phyloP scores from a whole-genome alignment of 176 grass and related monocot species.

The Musa itinerans region DNA sequence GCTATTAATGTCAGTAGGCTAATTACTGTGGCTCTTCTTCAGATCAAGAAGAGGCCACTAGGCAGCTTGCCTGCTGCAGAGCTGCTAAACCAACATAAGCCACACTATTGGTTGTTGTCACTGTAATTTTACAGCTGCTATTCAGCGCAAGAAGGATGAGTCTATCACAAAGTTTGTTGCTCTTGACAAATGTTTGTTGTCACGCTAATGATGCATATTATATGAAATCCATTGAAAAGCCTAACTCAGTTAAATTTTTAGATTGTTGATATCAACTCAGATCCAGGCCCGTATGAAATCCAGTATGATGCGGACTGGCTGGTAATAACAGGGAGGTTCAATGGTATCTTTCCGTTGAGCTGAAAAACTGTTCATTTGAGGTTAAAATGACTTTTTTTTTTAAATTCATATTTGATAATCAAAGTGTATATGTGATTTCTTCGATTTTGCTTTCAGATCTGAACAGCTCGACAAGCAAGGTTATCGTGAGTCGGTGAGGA shows the following conservation, averaged over 20 bases:
- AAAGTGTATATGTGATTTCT: conserved; percentile 9
- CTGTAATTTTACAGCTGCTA: conserved; percentile 59
- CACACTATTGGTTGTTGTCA: conserved; percentile 83
- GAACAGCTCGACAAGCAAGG: conserved; percentile 52
- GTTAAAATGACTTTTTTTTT: conserved; percentile 21
- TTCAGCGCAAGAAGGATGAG: conserved; percentile 58
- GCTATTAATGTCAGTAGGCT: background rate
- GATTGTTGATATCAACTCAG: conserved; percentile 71
- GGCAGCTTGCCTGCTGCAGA: conserved; percentile 72
- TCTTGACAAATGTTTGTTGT: conserved; percentile 53
- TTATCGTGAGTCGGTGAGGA: conserved; percentile 49
- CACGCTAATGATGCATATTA: background rate
- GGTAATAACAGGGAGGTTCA: conserved; percentile 78
- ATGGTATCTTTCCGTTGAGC: conserved; percentile 53
- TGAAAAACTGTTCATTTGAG: conserved; percentile 28
- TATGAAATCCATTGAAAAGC: background rate
- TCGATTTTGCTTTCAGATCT: conserved; percentile 34
- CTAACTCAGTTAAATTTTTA: conserved; percentile 18
- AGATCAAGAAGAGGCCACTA: conserved; percentile 55
- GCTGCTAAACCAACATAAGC: conserved; percentile 65
- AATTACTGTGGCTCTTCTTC: conserved; percentile 19
- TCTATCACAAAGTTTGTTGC: conserved; percentile 79
- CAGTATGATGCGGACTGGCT: conserved; percentile 74
- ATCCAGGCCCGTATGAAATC: conserved; percentile 78
- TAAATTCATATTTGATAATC: background rate